Evolutionary conservation across 139 green algal species (phyloP).

Genomic region (Chlorella ohadii): DNA sequence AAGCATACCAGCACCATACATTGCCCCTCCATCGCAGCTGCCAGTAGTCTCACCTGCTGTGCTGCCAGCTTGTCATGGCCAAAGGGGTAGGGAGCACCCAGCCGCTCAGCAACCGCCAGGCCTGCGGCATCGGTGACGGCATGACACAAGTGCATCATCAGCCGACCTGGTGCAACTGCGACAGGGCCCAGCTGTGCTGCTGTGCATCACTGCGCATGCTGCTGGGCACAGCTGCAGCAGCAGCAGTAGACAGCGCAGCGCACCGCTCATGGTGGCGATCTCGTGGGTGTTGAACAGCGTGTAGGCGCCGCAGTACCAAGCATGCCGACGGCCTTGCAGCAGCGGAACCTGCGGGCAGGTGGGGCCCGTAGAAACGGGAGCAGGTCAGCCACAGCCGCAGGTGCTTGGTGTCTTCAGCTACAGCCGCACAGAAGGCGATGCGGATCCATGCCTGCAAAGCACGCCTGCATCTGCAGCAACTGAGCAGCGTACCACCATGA

Average conservation of each 20-base stretch:
- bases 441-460: too few relatives aligned
- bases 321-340: constrained; percentile 59
- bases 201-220: background rate
- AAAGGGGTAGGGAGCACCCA: constrained; percentile 77
- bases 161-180: too few relatives aligned
- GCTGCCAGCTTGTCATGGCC: constrained; percentile 61
- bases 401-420: too few relatives aligned
- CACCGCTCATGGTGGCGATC: constrained; percentile 64
- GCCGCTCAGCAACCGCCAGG: constrained; percentile 66
- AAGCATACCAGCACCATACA: too few relatives aligned
- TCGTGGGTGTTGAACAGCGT: constrained; percentile 79
- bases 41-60: constrained; percentile 48
- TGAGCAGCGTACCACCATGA: background rate
- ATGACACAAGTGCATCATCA: too few relatives aligned
- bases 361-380: background rate
- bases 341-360: constrained; percentile 39
- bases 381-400: background rate
- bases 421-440: too few relatives aligned
- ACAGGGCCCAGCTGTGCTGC: too few relatives aligned
- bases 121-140: constrained; percentile 28
- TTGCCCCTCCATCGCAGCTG: background rate
- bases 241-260: background rate
- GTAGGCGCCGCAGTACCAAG: constrained; percentile 64
- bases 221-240: background rate
- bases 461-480: too few relatives aligned